phyloP scores from a whole-genome alignment of 2,329 filamentous ascomycete genomes.

The Dothidotthia symphoricarpi region DNA sequence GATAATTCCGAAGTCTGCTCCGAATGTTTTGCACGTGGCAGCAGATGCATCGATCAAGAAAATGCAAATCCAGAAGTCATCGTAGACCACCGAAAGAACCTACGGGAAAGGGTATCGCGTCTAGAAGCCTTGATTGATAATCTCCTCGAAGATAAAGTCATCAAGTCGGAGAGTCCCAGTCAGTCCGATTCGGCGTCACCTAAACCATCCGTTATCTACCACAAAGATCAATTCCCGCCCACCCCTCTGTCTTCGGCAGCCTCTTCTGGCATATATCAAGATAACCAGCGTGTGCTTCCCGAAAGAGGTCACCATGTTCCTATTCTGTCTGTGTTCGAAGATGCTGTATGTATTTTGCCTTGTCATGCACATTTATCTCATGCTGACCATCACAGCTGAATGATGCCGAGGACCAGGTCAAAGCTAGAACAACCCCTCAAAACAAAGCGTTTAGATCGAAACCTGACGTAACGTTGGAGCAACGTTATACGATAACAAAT shows the following conservation, averaged over 20 bases:
- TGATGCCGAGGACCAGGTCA: conserved; percentile 34
- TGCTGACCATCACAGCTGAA: conserved; percentile 33
- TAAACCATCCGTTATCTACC: conserved; percentile 23
- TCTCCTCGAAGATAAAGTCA: conserved; percentile 37
- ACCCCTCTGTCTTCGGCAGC: conserved; percentile 37
- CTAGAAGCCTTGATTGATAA: conserved; percentile 44
- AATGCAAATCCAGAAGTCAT: conserved; percentile 42
- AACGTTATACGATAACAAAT: conserved; percentile 33
- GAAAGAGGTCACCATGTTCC: conserved; percentile 38
- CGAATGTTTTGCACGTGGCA: conserved; percentile 48
- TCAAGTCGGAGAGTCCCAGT: conserved; percentile 30
- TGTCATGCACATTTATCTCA: not conserved
- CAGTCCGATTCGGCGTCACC: conserved; percentile 31
- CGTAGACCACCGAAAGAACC: conserved; percentile 45
- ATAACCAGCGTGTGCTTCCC: conserved; percentile 23
- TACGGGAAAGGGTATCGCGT: conserved; percentile 45
- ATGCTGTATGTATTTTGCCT: conserved; percentile 32
- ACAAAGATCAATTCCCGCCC: conserved; percentile 29
- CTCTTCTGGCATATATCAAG: conserved; percentile 21
- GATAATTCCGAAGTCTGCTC: conserved; percentile 44
- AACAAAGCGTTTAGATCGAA: conserved; percentile 20
- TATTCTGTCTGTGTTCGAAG: conserved; percentile 41
- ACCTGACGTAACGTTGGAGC: conserved; percentile 8
- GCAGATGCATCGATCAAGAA: conserved; percentile 49
- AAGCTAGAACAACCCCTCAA: conserved; percentile 22